Evolutionary conservation across 2,329 filamentous ascomycete genomes (phyloP).

Genomic region (Colletotrichum euphorbiae): DNA sequence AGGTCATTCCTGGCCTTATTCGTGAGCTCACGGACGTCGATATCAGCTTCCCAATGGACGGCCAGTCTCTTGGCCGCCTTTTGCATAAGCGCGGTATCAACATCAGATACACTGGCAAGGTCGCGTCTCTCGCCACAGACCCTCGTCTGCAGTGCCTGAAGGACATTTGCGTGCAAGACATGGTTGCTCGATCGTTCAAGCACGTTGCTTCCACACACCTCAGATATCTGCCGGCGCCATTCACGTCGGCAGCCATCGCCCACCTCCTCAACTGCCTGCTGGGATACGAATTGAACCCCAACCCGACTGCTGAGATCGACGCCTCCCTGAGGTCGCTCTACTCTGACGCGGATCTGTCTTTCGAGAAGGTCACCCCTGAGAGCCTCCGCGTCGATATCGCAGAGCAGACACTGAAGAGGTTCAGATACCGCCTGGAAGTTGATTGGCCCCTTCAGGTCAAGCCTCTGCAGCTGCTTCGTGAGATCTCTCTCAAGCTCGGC

Average conservation of each 20-base stretch:
- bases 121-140: conserved; percentile 78
- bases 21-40: conserved; percentile 92
- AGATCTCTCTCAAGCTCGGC: conserved; percentile 89
- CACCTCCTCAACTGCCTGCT: conserved; percentile 96
- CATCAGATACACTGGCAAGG: conserved; percentile 90
- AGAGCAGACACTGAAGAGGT: conserved; percentile 78
- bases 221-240: conserved; percentile 80
- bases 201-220: conserved; percentile 86
- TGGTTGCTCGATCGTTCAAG: conserved; percentile 96
- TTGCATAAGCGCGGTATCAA: conserved; percentile 98
- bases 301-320: conserved; percentile 83
- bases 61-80: conserved; percentile 86
- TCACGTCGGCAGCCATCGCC: conserved; percentile 82
- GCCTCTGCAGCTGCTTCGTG: conserved; percentile 86
- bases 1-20: conserved; percentile 85
- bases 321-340: conserved; percentile 80
- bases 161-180: conserved; percentile 86
- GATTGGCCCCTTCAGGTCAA: conserved; percentile 77
- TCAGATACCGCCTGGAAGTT: conserved; percentile 77
- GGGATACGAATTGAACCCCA: conserved; percentile 79
- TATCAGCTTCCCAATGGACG: conserved; percentile 98
- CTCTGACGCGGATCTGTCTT: conserved; percentile 83
- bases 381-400: conserved; percentile 76
- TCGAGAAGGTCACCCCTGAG: conserved; percentile 82
- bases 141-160: conserved; percentile 81